Percentiles rank a stretch among this genome's conserved stretches.
Evolutionary conservation across 1,284 basidiomycete species (phyloP).

Genomic region (Cryptococcus floricola): DNA sequence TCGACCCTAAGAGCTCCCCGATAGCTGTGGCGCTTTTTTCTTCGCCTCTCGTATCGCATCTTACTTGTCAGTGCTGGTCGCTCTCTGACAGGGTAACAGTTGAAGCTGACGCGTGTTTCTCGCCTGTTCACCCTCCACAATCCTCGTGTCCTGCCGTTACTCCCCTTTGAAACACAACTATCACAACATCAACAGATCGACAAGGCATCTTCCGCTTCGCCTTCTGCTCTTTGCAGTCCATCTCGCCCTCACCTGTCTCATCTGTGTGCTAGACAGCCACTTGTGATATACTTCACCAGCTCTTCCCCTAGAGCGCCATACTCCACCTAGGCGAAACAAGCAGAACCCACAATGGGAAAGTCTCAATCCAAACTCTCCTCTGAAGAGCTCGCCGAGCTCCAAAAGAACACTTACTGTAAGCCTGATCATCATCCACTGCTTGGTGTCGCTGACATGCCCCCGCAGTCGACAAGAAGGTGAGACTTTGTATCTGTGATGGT

Average conservation of each 20-base stretch:
- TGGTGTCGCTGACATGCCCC: constrained; percentile 3
- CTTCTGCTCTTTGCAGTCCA: too few species aligned
- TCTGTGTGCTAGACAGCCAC: not conserved
- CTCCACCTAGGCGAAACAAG: not conserved
- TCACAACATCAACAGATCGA: not conserved
- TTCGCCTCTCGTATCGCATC: too few species aligned
- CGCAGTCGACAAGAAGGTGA: constrained; percentile 87
- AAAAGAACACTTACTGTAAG: constrained; percentile 98
- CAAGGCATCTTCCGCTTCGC: not conserved
- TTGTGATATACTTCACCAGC: not conserved
- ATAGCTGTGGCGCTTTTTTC: too few species aligned
- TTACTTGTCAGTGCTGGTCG: too few species aligned
- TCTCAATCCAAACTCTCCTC: constrained; percentile 93
- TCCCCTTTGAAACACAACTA: not conserved
- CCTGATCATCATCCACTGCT: constrained; percentile 17
- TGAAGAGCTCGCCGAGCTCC: constrained; percentile 91
- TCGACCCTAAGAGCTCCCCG: too few species aligned
- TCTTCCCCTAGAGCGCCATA: not conserved
- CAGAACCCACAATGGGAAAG: constrained; percentile 66
- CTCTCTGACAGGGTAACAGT: too few species aligned
- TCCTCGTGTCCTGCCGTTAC: not conserved
- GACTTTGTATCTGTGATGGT: constrained; percentile 1
- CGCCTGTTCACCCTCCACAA: not conserved
- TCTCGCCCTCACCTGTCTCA: not conserved
- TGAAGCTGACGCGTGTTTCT: not conserved